These are phyloP conservation scores for Entrophospora sp. DNA, from an alignment of 192 early-diverging fungal genomes.

Conservation along the genomic window DNA sequence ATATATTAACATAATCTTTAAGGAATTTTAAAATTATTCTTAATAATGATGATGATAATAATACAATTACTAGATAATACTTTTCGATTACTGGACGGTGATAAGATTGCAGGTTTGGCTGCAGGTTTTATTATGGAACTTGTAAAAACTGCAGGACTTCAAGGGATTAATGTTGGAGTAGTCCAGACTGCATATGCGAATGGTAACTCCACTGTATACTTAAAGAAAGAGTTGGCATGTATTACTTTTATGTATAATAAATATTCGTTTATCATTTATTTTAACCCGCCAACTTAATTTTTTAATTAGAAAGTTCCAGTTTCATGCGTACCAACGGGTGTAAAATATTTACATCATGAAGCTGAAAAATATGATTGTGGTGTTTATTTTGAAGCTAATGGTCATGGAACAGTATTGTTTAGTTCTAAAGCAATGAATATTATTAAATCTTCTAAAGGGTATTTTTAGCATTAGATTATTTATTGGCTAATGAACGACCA, in stretches of 20 bases:
- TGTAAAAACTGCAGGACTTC: constrained; percentile 70
- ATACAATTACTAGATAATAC: constrained; percentile 36
- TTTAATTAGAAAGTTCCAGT: constrained; percentile 75
- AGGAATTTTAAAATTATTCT: neutral
- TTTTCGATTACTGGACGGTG: constrained; percentile 95
- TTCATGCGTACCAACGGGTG: constrained; percentile 92
- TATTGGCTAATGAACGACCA: neutral
- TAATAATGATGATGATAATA: neutral
- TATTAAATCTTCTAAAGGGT: constrained; percentile 60
- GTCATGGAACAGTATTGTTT: constrained; percentile 98
- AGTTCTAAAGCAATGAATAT: constrained; percentile 68
- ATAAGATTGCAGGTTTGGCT: constrained; percentile 95
- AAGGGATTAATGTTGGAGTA: constrained; percentile 78
- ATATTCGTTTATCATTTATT: neutral
- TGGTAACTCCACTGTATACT: constrained; percentile 89
- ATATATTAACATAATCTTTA: neutral
- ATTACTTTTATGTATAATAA: neutral
- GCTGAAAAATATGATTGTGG: constrained; percentile 96
- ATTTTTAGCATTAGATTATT: constrained; percentile 17
- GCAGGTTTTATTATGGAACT: constrained; percentile 91
- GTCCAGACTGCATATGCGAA: constrained; percentile 99
- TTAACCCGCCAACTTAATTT: neutral
- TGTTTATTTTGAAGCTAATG: constrained; percentile 99
- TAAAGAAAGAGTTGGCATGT: constrained; percentile 75
- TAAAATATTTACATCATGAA: constrained; percentile 99